phyloP scores from a whole-genome alignment of 1,284 basidiomycete species.

The Boletus smithii region DNA sequence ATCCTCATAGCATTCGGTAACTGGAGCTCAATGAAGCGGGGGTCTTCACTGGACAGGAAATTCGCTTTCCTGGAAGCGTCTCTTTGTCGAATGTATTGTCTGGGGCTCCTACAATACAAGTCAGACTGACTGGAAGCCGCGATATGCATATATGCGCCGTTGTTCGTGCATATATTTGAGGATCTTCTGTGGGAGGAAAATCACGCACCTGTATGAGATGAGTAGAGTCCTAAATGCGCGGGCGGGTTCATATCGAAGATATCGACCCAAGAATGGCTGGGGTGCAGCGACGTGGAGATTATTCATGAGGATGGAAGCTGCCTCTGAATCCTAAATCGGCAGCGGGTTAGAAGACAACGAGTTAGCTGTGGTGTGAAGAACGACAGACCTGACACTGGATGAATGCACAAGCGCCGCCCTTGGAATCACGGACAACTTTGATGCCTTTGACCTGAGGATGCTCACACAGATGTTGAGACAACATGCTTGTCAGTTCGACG shows the following conservation, averaged over 20 bases:
- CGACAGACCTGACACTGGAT: slow-evolving; percentile 70
- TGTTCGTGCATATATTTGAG: slow-evolving; percentile 19
- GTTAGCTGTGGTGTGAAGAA: neutral
- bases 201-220: slow-evolving; percentile 64
- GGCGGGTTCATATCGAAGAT: slow-evolving; percentile 72
- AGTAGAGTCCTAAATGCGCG: slow-evolving; percentile 69
- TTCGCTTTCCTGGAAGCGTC: slow-evolving; percentile 15
- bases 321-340: slow-evolving; percentile 46
- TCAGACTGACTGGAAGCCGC: slow-evolving; percentile 3
- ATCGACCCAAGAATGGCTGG: slow-evolving; percentile 63
- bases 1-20: slow-evolving; percentile 56
- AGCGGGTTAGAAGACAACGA: slow-evolving; percentile 13
- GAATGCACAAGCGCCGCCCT: slow-evolving; percentile 74
- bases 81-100: slow-evolving; percentile 37
- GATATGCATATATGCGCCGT: slow-evolving; percentile 28
- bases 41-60: slow-evolving; percentile 16
- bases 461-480: slow-evolving; percentile 61
- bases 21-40: slow-evolving; percentile 36
- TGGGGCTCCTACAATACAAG: slow-evolving; percentile 38
- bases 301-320: slow-evolving; percentile 57
- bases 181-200: neutral
- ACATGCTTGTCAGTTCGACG: slow-evolving; percentile 52
- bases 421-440: slow-evolving; percentile 72
- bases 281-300: slow-evolving; percentile 53
- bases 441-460: slow-evolving; percentile 61